Percentiles rank a stretch among this genome's conserved stretches.
phyloP scores from a whole-genome alignment of 805 yeast genomes.

The Allodekkera sacchari region DNA sequence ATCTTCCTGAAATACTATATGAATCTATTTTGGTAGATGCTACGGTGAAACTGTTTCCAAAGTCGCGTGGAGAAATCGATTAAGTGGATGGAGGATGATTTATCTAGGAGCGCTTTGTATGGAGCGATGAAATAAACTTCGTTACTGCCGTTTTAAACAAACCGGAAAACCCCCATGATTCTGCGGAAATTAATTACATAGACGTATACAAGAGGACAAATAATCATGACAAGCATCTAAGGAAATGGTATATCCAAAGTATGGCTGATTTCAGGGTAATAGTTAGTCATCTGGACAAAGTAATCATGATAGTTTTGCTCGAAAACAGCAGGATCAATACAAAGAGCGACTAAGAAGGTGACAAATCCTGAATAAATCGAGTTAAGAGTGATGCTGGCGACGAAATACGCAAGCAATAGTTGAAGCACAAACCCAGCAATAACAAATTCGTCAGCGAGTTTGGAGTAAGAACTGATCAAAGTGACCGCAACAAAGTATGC shows the following conservation, averaged over 20 bases:
- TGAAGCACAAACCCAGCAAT: constrained; percentile 19
- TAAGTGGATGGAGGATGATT: no score
- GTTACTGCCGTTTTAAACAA: no score
- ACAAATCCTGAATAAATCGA: constrained; percentile 76
- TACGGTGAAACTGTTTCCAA: no score
- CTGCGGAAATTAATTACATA: no score
- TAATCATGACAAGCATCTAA: no score
- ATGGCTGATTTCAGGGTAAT: constrained; percentile 24
- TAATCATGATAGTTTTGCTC: constrained; percentile 48
- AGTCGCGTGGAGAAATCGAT: no score
- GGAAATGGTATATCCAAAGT: constrained; percentile 23
- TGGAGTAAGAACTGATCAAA: constrained; percentile 3
- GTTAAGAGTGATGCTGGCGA: constrained; percentile 62
- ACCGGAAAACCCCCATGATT: no score
- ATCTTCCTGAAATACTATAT: constrained; percentile 25
- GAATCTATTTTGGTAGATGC: no score
- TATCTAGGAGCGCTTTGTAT: no score
- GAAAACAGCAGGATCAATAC: constrained; percentile 79
- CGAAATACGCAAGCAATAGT: constrained; percentile 66
- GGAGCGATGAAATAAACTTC: no score
- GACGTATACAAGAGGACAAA: no score
- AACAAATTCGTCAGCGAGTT: constrained; percentile 20
- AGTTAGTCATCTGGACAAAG: constrained; percentile 21
- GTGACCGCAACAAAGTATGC: constrained; percentile 3
- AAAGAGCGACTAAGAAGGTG: constrained; percentile 76